These are phyloP conservation scores for Jatropha podagrica DNA, from an alignment of 441 rosid species.

Conservation along the genomic window DNA sequence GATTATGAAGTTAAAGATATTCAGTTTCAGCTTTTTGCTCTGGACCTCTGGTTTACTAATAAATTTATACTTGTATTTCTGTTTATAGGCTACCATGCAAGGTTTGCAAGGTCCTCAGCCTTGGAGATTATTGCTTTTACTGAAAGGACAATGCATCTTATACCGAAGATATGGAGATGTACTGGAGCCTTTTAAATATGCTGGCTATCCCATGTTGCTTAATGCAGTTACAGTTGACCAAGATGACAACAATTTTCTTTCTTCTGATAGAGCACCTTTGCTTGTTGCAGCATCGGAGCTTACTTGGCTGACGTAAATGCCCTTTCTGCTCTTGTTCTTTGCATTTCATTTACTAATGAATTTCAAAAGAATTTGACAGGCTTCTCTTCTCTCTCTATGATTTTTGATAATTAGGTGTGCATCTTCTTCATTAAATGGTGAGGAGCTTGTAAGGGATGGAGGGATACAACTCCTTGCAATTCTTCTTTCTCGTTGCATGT, in stretches of 20 bases:
- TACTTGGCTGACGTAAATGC: conserved; percentile 82
- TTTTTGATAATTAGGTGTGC: conserved; percentile 64
- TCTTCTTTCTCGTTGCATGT: conserved; percentile 96
- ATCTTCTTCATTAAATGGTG: conserved; percentile 95
- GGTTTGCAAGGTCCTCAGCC: conserved; percentile 99
- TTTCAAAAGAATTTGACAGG: conserved; percentile 5
- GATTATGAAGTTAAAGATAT: not conserved
- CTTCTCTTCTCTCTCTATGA: conserved; percentile 10
- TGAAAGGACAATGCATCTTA: conserved; percentile 98
- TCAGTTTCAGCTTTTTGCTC: conserved; percentile 2
- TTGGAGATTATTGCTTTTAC: conserved; percentile 95
- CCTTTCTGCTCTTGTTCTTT: conserved; percentile 22
- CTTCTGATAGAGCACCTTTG: conserved; percentile 90
- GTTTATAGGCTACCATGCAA: conserved; percentile 96
- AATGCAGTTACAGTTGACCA: conserved; percentile 90
- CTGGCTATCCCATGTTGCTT: conserved; percentile 99
- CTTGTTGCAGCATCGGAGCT: conserved; percentile 99
- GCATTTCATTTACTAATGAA: conserved; percentile 19
- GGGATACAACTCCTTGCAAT: conserved; percentile 90
- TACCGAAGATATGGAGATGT: conserved; percentile 86
- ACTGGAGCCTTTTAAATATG: conserved; percentile 98
- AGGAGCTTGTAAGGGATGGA: conserved; percentile 98
- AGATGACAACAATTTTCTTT: conserved; percentile 93
- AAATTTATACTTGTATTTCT: conserved; percentile 13
- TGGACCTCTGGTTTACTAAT: not conserved